Base-by-base conservation (phyloP, 2,329 filamentous ascomycete species). In the Aplosporella prunicola region DNA sequence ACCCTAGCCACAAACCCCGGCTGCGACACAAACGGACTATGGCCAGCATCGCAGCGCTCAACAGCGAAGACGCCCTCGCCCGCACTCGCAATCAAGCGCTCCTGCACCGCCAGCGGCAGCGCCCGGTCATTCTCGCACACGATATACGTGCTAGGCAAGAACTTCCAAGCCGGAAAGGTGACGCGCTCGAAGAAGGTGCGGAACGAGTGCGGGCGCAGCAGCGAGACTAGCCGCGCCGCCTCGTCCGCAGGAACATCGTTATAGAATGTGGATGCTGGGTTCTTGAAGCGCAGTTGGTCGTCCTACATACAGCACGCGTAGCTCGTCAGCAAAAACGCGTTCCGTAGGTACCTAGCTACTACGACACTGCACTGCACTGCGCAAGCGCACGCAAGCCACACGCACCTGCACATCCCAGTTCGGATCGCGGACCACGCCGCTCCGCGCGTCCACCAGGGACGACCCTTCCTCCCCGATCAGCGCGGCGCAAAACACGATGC, bases 11-110 rank as follows among this genome's bases (percentile, higher is more conserved):
- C 47, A 32, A 52, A 51, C 30, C 52, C 52, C 0, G 60, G 55
- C 47, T 49, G 55, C 22, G 56, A 61, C 45, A 66, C 40, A 43
- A 64, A 67, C 13, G 62, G 63, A 44, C 57, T 62, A 45, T 67
- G 63, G 1, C 57, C 54, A 10, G 45, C 47, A 39, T 58, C 51
- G 4, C 57, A 35, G 14, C 51, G 56, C 35, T 53, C 53, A 4
- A 56, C 50, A 24, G 5, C 2, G 14, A 38, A 15, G 27, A 20
- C 50, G 49, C 13, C 58, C 1, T 54, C 47, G 1, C 42, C 56
- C 18, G 55, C 50, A 11, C 40, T 48, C 5, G 42, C 41, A 5
- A 50, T 46, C 51, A 62, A 54, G 1, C 32, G 39, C 7, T 62
- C 52, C 42, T 64, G 60, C 3, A 49, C 39, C 3, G 32, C 15